phyloP scores from a whole-genome alignment of 768 basidiomycete genomes.

The Rickenella mellea region DNA sequence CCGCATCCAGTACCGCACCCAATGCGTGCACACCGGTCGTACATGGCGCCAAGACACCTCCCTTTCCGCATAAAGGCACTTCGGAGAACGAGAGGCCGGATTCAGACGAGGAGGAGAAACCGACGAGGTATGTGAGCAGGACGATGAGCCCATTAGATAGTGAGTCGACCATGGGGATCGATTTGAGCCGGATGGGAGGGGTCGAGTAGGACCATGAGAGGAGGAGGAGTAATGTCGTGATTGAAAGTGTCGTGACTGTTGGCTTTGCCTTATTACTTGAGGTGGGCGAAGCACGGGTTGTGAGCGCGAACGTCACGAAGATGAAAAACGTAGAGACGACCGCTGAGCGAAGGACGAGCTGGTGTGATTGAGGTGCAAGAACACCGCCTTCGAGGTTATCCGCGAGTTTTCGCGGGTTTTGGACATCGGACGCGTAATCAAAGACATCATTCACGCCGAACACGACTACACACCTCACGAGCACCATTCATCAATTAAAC shows the following conservation, averaged over 20 bases:
- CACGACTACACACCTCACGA: conserved; percentile 5
- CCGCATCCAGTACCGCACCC: conserved; percentile 9
- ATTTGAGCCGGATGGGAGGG: conserved; percentile 9
- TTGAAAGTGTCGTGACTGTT: conserved; percentile 2
- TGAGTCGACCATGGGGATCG: conserved; percentile 10
- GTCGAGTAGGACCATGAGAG: conserved; percentile 12
- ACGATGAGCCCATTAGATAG: conserved; percentile 10
- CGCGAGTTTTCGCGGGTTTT: conserved; percentile 8
- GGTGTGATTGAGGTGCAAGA: conserved; percentile 8
- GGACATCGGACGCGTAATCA: conserved; percentile 9
- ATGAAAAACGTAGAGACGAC: conserved; percentile 9
- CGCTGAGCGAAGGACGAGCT: conserved; percentile 6
- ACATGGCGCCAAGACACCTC: conserved; percentile 6
- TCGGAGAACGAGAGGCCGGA: too few relatives aligned
- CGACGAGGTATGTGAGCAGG: conserved; percentile 8
- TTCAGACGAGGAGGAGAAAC: background rate
- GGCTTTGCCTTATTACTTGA: background rate
- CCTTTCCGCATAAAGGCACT: too few relatives aligned
- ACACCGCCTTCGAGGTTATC: conserved; percentile 9
- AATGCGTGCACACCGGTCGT: conserved; percentile 10
- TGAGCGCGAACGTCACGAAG: too few relatives aligned
- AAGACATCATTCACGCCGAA: conserved; percentile 13
- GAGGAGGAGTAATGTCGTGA: conserved; percentile 5
- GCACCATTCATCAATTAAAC: background rate
- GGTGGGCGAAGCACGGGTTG: conserved; percentile 1